Conservation (phyloP, 331 rosid species). For the Acacia concinna region DNA sequence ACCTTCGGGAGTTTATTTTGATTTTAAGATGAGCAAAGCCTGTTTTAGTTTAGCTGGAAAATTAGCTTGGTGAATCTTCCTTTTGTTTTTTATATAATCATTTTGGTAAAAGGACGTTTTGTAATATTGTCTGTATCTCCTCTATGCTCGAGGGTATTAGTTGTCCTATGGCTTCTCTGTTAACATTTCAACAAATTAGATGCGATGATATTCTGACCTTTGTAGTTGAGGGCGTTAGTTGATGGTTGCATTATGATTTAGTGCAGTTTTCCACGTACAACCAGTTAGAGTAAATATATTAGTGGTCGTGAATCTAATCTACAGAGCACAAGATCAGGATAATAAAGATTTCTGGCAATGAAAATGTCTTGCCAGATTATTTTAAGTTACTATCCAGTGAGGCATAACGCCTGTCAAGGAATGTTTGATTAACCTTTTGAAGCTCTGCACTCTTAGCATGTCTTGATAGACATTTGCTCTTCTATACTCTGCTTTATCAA, state of each 20-base stretch:
- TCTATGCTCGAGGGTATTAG: not conserved
- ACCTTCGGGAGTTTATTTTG: slow-evolving; percentile 22
- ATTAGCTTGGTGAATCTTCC: not conserved
- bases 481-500: not conserved
- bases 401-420: not conserved
- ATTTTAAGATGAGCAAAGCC: not conserved
- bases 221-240: not conserved
- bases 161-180: not conserved
- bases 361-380: not conserved
- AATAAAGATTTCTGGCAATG: not conserved
- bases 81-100: not conserved
- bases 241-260: not conserved
- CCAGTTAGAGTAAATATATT: not conserved
- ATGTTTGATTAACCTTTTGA: not conserved
- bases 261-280: not conserved
- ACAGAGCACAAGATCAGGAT: not conserved
- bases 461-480: not conserved
- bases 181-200: not conserved
- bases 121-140: not conserved
- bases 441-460: slow-evolving; percentile 5
- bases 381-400: not conserved
- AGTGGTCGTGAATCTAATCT: not conserved
- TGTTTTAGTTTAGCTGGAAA: not conserved
- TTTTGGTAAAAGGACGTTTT: not conserved
- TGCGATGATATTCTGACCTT: slow-evolving; percentile 28